Percentiles rank a stretch among this genome's conserved stretches.
Evolutionary conservation across 139 green algal species (phyloP).

Genomic region (Axilococcus clingmanii): DNA sequence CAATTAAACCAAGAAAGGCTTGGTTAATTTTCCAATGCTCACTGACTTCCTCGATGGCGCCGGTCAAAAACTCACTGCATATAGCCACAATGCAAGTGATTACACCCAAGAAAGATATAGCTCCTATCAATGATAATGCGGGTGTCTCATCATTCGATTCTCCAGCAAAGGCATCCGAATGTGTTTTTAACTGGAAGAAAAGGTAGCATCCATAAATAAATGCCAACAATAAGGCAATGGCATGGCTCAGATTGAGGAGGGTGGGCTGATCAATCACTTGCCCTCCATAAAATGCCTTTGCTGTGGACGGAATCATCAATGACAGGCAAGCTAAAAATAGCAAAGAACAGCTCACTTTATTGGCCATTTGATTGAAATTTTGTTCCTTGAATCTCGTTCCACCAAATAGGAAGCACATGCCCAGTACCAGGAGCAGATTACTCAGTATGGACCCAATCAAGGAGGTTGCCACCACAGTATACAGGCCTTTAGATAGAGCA

Average conservation of each 20-base stretch:
- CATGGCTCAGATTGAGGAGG: constrained; percentile 39
- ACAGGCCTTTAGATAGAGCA: constrained; percentile 62
- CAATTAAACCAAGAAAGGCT: constrained; percentile 66
- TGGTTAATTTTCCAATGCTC: constrained; percentile 50
- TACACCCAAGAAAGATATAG: constrained; percentile 32
- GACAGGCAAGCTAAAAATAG: constrained; percentile 73
- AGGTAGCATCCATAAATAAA: constrained; percentile 70
- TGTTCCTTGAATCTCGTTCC: constrained; percentile 59
- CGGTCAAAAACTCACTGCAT: constrained; percentile 66
- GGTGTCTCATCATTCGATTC: constrained; percentile 32
- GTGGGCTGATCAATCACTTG: constrained; percentile 14
- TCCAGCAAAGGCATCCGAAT: constrained; percentile 31
- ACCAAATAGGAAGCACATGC: constrained; percentile 70
- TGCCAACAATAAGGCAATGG: constrained; percentile 50
- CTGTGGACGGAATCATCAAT: constrained; percentile 61
- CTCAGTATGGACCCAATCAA: constrained; percentile 80
- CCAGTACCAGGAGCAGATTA: constrained; percentile 85
- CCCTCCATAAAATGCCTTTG: constrained; percentile 23
- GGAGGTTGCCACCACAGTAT: constrained; percentile 64
- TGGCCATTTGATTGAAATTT: constrained; percentile 58
- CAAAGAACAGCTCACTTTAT: constrained; percentile 58
- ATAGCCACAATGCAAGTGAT: constrained; percentile 66
- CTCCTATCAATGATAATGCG: constrained; percentile 46
- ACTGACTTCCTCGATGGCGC: constrained; percentile 61
- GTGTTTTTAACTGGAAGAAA: constrained; percentile 71